Evolutionary conservation across 2,329 filamentous ascomycete species (phyloP), one percentile per base, ranked within the genome.

Genomic region (Lomentospora prolificans): DNA sequence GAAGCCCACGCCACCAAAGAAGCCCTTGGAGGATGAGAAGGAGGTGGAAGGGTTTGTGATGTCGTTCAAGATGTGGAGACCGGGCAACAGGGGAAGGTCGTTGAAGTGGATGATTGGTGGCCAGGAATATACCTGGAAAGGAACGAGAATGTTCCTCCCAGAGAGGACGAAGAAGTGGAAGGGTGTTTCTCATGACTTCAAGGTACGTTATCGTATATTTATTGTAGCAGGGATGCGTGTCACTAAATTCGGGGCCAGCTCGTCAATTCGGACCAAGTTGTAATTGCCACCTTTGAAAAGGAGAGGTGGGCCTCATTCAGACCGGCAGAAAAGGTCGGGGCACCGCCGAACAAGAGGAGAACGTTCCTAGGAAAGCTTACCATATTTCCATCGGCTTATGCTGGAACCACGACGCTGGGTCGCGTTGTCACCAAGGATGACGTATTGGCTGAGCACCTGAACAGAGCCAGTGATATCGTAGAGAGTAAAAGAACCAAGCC

Each of bases 221-320:
- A 19, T 17, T 30, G 9, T n/a, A n/a, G n/a, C n/a, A n/a, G n/a
- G n/a, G n/a, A n/a, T n/a, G n/a, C n/a, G n/a, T n/a, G n/a, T n/a
- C n/a, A n/a, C n/a, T n/a, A n/a, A n/a, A n/a, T n/a, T n/a, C n/a
- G n/a, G n/a, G n/a, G n/a, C n/a, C n/a, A 53, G 51, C 51, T 53
- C 4, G 51, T 53, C 17, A 41, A 41, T 19, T 33, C 51, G 9
- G 30, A 53, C 6, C 25, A 41, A 24, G 19, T 41, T 31, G 31
- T 53, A 14, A 53, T 53, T 17, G 51, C 51, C 14, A 53, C 51
- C 12, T 53, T 39, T 36, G 51, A 53, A 17, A 53, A 53, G 17
- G 28, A 53, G 3, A 24, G 51, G 4, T 53, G 51, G 51, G 22
- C 28, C 12, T 25, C 31, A 3, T 53, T 53, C 31, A 39, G 14